Conservation (phyloP, 2,329 filamentous ascomycete genomes). For the Ophiostoma sp. region DNA sequence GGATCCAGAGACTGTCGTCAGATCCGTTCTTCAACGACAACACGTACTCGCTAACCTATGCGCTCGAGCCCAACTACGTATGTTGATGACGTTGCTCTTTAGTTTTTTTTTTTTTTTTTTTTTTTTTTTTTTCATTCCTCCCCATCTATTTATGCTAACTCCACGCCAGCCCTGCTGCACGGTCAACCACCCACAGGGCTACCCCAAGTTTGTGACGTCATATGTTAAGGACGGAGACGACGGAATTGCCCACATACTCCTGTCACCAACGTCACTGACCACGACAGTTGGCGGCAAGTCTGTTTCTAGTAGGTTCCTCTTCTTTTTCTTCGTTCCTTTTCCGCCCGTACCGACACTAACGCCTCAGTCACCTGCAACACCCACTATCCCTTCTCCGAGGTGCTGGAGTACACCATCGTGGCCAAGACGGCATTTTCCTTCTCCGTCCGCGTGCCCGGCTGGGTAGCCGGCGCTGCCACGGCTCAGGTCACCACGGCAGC, state of each 20-base stretch:
- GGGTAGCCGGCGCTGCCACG: background rate
- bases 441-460: background rate
- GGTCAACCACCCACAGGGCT: constrained; percentile 58
- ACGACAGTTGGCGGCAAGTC: background rate
- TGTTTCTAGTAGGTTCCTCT: background rate
- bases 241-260: constrained; percentile 42
- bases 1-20: constrained; percentile 47
- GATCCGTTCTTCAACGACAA: constrained; percentile 46
- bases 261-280: background rate
- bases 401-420: background rate
- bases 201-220: constrained; percentile 55
- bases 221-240: constrained; percentile 47
- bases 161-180: constrained; percentile 50
- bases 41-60: constrained; percentile 48
- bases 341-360: background rate
- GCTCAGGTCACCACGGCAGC: background rate
- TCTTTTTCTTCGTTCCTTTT: background rate
- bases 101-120: too few relatives aligned
- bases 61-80: constrained; percentile 46
- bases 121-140: constrained; percentile 20
- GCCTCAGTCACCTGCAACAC: background rate
- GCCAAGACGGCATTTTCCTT: background rate
- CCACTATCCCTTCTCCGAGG: background rate
- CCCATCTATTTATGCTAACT: constrained; percentile 9
- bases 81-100: background rate